Evolutionary conservation across 2,329 filamentous ascomycete genomes (phyloP).

Genomic region (Diaporthe vaccinii): DNA sequence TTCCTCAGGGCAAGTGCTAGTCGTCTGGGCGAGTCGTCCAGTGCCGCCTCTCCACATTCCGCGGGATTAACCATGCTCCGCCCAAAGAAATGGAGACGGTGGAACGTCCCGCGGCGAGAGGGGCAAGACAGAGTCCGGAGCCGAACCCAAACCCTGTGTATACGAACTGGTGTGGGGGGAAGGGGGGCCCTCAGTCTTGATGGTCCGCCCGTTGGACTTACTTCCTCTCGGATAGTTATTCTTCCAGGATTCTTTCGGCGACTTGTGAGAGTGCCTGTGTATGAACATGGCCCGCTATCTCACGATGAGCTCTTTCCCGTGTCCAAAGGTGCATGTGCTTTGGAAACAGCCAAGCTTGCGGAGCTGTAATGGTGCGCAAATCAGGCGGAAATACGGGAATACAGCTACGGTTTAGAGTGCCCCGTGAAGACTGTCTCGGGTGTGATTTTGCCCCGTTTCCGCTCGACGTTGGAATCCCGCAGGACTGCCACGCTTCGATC

Average conservation of each 20-base stretch:
- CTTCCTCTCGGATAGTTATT: neutral
- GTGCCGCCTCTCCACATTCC: constrained; percentile 11
- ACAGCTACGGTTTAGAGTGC: neutral
- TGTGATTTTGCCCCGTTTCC: neutral
- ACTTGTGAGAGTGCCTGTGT: accelerated
- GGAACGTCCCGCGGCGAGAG: constrained; percentile 8
- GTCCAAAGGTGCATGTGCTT: neutral
- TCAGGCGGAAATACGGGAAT: constrained; percentile 13
- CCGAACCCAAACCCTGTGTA: neutral
- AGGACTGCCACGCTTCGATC: neutral
- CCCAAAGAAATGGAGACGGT: neutral
- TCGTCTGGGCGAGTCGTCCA: neutral
- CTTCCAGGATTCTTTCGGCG: no score
- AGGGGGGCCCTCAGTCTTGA: neutral
- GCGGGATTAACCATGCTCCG: constrained; percentile 26
- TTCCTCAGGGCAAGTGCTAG: neutral
- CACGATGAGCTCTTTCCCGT: no score
- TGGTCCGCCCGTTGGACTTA: neutral
- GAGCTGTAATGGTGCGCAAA: neutral
- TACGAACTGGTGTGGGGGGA: neutral
- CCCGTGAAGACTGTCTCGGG: neutral
- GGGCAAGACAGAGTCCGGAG: neutral
- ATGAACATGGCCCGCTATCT: neutral
- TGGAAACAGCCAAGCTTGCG: neutral
- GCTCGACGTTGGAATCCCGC: neutral